Conservation (phyloP, 345 rosid genomes). For the Camelina sativa region DNA sequence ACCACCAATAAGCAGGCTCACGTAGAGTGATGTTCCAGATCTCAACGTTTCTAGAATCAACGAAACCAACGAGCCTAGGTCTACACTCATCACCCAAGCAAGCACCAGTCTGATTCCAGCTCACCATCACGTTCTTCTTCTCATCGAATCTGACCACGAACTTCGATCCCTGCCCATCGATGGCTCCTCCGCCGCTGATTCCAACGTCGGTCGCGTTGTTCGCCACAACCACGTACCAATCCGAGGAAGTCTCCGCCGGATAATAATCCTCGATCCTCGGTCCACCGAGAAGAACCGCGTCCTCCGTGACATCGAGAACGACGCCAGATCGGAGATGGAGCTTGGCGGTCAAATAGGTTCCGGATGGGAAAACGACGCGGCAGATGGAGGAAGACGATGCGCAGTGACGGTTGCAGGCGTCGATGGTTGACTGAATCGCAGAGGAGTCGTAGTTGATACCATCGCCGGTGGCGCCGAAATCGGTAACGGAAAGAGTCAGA, state of each 20-base stretch:
- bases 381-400: constrained; percentile 48
- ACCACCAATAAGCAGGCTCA: constrained; percentile 98
- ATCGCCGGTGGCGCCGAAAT: constrained; percentile 88
- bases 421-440: constrained; percentile 78
- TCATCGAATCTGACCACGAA: constrained; percentile 68
- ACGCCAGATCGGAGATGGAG: constrained; percentile 69
- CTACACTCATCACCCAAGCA: constrained; percentile 90
- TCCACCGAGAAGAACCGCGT: constrained; percentile 76
- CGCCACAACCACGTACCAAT: constrained; percentile 86
- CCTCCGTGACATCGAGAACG: constrained; percentile 60
- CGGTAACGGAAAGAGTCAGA: constrained; percentile 50
- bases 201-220: constrained; percentile 80
- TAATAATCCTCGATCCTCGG: constrained; percentile 68
- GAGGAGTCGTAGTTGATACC: constrained; percentile 72
- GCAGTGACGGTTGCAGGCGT: constrained; percentile 56
- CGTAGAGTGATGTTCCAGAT: constrained; percentile 69
- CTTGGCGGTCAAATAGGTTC: constrained; percentile 81
- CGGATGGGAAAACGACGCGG: constrained; percentile 72
- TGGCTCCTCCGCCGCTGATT: constrained; percentile 83
- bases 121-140: constrained; percentile 92
- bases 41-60: constrained; percentile 61
- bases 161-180: constrained; percentile 81
- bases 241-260: constrained; percentile 51
- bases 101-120: constrained; percentile 86
- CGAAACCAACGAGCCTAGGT: constrained; percentile 80